A percentile compares a stretch with the other conserved stretches of the same genome.
These are phyloP conservation scores for Penicillium soppii DNA, from an alignment of 495 filamentous ascomycete species.

Conservation along the genomic window DNA sequence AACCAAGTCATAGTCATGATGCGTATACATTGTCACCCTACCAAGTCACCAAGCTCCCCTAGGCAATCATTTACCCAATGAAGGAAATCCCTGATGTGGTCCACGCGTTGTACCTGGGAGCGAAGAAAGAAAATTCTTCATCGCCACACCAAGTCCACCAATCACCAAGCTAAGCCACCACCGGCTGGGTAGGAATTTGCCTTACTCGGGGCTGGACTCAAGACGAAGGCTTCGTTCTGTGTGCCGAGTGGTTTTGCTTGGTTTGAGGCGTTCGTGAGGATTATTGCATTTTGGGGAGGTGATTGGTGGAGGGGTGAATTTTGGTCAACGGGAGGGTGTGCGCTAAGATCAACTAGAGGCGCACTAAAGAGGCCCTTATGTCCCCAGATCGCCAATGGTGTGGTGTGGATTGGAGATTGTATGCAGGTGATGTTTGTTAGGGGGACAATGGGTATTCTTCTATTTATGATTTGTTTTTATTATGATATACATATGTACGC, in stretches of 20 bases:
- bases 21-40: too few relatives aligned
- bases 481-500: background rate
- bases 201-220: slow-evolving; percentile 15
- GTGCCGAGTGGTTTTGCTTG: slow-evolving; percentile 20
- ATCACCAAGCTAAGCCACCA: too few relatives aligned
- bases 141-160: too few relatives aligned
- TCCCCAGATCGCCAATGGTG: too few relatives aligned
- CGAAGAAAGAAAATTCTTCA: slow-evolving; percentile 6
- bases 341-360: background rate
- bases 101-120: too few relatives aligned
- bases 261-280: slow-evolving; percentile 5
- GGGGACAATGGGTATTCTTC: too few relatives aligned
- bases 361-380: background rate
- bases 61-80: background rate
- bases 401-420: background rate
- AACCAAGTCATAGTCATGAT: background rate
- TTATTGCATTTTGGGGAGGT: background rate
- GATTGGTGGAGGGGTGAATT: background rate
- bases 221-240: slow-evolving; percentile 13
- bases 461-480: too few relatives aligned
- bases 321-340: background rate
- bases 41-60: background rate
- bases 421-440: background rate
- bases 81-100: background rate
- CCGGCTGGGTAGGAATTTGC: too few relatives aligned